phyloP scores from a whole-genome alignment of 805 yeast genomes.

The Lachancea meyersii region DNA sequence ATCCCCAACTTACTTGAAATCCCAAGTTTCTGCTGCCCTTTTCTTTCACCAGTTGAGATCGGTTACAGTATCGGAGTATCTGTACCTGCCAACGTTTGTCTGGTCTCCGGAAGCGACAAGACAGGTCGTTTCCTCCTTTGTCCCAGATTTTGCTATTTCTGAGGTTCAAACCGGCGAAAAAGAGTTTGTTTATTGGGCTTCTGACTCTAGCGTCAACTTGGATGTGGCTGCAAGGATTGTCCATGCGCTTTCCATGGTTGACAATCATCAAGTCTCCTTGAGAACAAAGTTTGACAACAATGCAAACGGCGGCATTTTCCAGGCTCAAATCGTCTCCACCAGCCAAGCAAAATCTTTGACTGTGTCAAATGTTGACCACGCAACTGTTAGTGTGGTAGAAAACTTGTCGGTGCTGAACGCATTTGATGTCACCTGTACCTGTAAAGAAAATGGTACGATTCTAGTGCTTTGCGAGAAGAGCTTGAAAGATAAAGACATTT shows the following conservation, averaged over 20 bases:
- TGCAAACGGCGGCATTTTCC: constrained; percentile 67
- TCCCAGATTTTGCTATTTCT: constrained; percentile 7
- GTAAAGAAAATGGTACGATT: constrained; percentile 51
- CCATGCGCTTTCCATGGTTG: constrained; percentile 61
- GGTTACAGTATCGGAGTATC: constrained; percentile 45
- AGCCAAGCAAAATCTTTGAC: constrained; percentile 16
- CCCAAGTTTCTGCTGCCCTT: constrained; percentile 69
- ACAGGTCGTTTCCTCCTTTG: constrained; percentile 43
- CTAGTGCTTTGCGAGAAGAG: constrained; percentile 36
- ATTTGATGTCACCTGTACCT: constrained; percentile 58
- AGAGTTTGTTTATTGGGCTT: constrained; percentile 53
- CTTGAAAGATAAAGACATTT: constrained; percentile 23
- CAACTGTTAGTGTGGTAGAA: constrained; percentile 62
- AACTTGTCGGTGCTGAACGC: constrained; percentile 46
- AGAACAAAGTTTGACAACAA: constrained; percentile 68
- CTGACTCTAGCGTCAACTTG: constrained; percentile 53
- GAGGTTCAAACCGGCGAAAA: constrained; percentile 15
- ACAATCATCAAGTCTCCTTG: constrained; percentile 44
- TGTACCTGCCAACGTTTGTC: constrained; percentile 44
- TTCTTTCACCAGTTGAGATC: constrained; percentile 38
- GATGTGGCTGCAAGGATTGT: constrained; percentile 60
- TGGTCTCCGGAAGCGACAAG: constrained; percentile 53
- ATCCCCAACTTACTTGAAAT: constrained; percentile 45
- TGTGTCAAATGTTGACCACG: constrained; percentile 41
- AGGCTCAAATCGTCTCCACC: constrained; percentile 50